Percentiles rank a stretch among this genome's conserved stretches.
Conservation (phyloP, 768 basidiomycete species). For the Lactarius indigo region DNA sequence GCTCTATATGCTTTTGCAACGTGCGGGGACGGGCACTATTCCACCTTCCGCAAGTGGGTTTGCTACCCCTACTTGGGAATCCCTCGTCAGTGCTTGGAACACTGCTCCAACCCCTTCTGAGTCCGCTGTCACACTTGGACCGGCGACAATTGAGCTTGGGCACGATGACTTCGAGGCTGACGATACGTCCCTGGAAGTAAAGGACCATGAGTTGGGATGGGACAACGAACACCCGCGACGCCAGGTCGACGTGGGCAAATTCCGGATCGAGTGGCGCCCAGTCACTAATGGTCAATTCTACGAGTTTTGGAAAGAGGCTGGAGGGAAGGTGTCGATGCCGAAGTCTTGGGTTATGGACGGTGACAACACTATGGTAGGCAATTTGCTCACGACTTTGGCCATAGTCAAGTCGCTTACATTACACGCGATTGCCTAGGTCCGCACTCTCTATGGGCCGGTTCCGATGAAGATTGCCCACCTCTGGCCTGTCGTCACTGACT, state of each 20-base stretch:
- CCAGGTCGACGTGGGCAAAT: constrained; percentile 55
- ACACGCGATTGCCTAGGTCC: constrained; percentile 44
- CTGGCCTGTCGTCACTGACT: constrained; percentile 86
- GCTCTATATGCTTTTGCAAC: constrained; percentile 90
- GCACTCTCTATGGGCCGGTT: constrained; percentile 85
- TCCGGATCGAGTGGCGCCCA: constrained; percentile 81
- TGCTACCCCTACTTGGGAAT: constrained; percentile 64
- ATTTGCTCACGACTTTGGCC: background rate
- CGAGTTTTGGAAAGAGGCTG: constrained; percentile 51
- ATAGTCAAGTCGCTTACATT: background rate
- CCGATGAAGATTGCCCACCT: constrained; percentile 67
- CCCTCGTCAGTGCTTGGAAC: constrained; percentile 49
- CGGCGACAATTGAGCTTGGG: constrained; percentile 61
- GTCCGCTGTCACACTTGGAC: constrained; percentile 53
- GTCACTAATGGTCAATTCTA: constrained; percentile 88
- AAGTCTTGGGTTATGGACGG: constrained; percentile 68
- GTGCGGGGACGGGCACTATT: constrained; percentile 71
- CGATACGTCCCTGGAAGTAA: constrained; percentile 42
- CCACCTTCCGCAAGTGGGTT: constrained; percentile 77
- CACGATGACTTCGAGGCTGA: constrained; percentile 79
- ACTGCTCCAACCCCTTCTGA: constrained; percentile 41
- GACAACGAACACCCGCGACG: constrained; percentile 85
- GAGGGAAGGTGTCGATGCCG: constrained; percentile 51
- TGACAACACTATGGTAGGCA: constrained; percentile 47
- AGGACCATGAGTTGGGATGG: constrained; percentile 82